Percentiles rank a stretch among this genome's conserved stretches.
Evolutionary conservation across 441 rosid genomes (phyloP).

Genomic region (Jatropha podagrica): DNA sequence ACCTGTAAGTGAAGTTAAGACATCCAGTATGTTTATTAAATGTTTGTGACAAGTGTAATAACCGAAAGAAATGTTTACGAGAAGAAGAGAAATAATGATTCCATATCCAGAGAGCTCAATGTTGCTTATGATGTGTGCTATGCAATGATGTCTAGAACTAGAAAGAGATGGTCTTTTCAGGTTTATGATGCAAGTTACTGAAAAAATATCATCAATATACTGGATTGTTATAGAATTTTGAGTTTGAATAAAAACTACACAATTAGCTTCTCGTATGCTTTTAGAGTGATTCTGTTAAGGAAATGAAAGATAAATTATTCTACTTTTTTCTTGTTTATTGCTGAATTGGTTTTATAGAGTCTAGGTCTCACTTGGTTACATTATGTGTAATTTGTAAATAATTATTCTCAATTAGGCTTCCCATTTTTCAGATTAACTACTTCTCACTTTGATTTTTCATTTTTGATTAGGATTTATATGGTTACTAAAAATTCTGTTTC

Average conservation of each 20-base stretch:
- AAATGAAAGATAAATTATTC: too few relatives aligned
- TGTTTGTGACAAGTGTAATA: background rate
- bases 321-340: too few relatives aligned
- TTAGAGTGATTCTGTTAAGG: too few relatives aligned
- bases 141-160: background rate
- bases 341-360: too few relatives aligned
- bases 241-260: too few relatives aligned
- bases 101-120: background rate
- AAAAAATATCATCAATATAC: background rate
- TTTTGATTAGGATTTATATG: constrained; percentile 7
- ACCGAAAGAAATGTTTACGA: too few relatives aligned
- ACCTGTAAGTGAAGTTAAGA: background rate
- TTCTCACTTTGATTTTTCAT: background rate
- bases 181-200: background rate
- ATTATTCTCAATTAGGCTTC: background rate
- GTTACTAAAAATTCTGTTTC: constrained; percentile 23
- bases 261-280: too few relatives aligned
- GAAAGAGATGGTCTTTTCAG: background rate
- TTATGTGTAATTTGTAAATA: background rate
- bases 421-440: background rate
- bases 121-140: background rate
- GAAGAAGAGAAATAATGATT: background rate
- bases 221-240: too few relatives aligned
- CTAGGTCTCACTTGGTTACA: too few relatives aligned
- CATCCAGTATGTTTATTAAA: background rate